A percentile compares a stretch with the other conserved stretches of the same genome.
phyloP scores from a whole-genome alignment of 2,329 filamentous ascomycete genomes.

The Alternaria sp. region DNA sequence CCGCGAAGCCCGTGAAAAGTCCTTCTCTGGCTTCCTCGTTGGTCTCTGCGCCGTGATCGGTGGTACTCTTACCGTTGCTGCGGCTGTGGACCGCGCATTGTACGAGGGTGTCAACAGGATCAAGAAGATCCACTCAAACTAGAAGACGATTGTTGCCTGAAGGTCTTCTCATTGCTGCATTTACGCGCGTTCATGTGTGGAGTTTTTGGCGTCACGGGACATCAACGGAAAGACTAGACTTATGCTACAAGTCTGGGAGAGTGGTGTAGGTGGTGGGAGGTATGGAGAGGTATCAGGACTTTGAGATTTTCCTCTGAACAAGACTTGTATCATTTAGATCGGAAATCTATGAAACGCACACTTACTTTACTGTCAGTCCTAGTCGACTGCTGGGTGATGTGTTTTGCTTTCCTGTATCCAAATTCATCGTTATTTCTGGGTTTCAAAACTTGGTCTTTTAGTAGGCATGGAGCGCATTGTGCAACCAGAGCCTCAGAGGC shows the following conservation, averaged over 20 bases:
- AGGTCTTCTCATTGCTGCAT: not conserved
- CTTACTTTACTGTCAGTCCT: not conserved
- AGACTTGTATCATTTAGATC: constrained; percentile 6
- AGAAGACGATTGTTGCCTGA: constrained; percentile 8
- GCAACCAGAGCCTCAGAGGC: not conserved
- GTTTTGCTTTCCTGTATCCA: not conserved
- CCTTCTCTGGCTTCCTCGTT: constrained; percentile 89
- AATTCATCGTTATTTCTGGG: not conserved
- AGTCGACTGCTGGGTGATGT: not conserved
- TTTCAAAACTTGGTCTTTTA: not conserved
- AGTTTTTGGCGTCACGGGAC: constrained; percentile 5
- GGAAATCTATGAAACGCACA: not conserved
- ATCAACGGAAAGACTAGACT: not conserved
- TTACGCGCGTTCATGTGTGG: constrained; percentile 6
- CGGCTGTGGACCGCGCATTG: constrained; percentile 86
- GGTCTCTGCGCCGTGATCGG: constrained; percentile 94
- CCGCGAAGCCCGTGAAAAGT: constrained; percentile 86
- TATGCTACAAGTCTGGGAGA: not conserved
- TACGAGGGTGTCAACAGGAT: constrained; percentile 87
- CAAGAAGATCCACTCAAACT: constrained; percentile 80
- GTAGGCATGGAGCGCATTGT: not conserved
- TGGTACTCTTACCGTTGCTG: constrained; percentile 93
- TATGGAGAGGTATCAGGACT: not conserved
- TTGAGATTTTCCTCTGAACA: not conserved
- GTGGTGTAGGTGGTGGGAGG: not conserved